These are phyloP conservation scores for Fraxinus xanthoxyloides DNA, from an alignment of 305 asterid species.

Conservation along the genomic window DNA sequence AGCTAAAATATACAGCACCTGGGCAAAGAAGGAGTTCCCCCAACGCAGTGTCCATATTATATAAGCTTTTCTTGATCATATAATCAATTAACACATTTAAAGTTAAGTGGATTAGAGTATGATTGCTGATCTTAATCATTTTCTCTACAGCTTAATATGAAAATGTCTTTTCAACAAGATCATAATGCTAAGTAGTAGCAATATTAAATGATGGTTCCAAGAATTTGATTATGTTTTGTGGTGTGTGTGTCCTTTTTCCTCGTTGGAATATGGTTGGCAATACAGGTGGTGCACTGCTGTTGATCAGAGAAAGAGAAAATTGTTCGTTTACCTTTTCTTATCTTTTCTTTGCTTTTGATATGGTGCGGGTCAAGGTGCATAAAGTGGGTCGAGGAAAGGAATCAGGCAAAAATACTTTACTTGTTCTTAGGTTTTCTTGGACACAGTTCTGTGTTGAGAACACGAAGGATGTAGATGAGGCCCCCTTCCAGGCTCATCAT, in stretches of 20 bases:
- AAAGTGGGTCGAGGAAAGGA: conserved; percentile 29
- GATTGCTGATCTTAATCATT: neutral
- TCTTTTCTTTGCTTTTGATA: conserved; percentile 5
- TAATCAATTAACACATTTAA: conserved; percentile 1
- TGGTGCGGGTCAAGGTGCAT: conserved; percentile 8
- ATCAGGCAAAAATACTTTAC: conserved; percentile 26
- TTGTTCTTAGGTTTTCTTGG: conserved; percentile 1
- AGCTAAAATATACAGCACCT: conserved; percentile 12
- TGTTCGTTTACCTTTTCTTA: neutral
- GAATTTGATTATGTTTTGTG: conserved; percentile 10
- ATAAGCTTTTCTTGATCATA: conserved; percentile 14
- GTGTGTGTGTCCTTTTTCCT: conserved; percentile 6
- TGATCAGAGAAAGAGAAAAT: conserved; percentile 17
- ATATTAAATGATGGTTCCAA: neutral
- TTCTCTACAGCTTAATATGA: neutral
- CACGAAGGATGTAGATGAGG: neutral
- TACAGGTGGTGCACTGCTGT: conserved; percentile 21
- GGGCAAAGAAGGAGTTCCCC: conserved; percentile 9
- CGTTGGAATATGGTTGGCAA: neutral
- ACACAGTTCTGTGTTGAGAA: neutral
- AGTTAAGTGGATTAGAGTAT: neutral
- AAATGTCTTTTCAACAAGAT: neutral
- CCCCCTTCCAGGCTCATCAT: neutral
- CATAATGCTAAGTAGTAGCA: neutral
- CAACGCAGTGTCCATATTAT: conserved; percentile 5